Conservation (phyloP, 108 stramenopile species). For the Aureococcus anophagefferens region DNA sequence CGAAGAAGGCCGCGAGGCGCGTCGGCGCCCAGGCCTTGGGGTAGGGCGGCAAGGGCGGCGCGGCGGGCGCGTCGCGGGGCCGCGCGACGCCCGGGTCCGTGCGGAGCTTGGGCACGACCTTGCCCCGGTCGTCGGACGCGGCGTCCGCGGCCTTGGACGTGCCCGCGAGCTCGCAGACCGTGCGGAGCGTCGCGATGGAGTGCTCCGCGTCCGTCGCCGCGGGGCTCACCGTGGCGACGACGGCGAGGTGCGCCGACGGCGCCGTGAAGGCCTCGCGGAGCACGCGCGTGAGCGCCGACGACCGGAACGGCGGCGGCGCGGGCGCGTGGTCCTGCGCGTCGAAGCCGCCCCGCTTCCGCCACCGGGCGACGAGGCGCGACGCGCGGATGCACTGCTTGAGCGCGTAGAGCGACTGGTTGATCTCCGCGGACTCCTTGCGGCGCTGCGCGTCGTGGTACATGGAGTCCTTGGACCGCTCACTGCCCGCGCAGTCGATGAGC, state of each 20-base stretch:
- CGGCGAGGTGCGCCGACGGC: conserved; percentile 35
- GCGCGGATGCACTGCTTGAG: conserved; percentile 65
- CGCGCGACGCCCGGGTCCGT: background rate
- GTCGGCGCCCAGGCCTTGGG: background rate
- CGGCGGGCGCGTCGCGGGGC: background rate
- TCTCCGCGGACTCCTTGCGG: conserved; percentile 60
- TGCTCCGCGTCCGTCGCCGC: conserved; percentile 59
- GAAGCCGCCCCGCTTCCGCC: background rate
- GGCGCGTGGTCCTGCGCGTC: conserved; percentile 3
- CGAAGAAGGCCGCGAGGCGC: background rate
- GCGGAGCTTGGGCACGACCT: background rate
- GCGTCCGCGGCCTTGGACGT: background rate
- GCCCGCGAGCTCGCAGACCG: conserved; percentile 13
- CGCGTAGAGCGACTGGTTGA: conserved; percentile 56
- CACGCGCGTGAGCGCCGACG: conserved; percentile 50
- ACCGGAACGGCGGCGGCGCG: conserved; percentile 33
- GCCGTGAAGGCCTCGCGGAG: conserved; percentile 49
- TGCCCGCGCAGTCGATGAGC: conserved; percentile 68
- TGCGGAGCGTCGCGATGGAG: conserved; percentile 53
- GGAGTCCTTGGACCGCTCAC: conserved; percentile 58
- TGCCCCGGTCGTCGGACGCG: background rate
- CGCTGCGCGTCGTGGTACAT: conserved; percentile 36
- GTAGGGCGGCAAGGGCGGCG: background rate
- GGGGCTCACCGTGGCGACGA: conserved; percentile 56
- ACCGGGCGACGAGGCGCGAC: conserved; percentile 20